A percentile compares a stretch with the other conserved stretches of the same genome.
Conservation (phyloP, 345 rosid genomes). For the Dovyalis caffra region DNA sequence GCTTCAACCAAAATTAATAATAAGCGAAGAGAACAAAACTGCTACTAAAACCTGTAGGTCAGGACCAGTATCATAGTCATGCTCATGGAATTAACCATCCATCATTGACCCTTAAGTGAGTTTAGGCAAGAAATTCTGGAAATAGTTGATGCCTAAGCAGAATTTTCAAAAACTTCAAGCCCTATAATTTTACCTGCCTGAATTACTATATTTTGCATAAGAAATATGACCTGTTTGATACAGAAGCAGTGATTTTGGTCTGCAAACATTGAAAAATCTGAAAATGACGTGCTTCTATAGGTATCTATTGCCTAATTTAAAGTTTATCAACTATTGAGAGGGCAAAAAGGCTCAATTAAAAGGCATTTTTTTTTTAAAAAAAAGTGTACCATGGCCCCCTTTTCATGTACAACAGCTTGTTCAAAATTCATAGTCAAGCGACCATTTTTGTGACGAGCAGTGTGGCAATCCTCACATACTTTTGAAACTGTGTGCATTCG, state of each 20-base stretch:
- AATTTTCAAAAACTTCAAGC: too few relatives aligned
- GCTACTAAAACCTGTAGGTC: neutral
- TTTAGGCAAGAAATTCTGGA: too few relatives aligned
- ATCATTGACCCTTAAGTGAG: neutral
- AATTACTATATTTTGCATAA: neutral
- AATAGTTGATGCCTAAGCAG: too few relatives aligned
- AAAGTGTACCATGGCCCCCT: neutral
- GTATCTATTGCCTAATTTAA: neutral
- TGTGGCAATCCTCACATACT: neutral
- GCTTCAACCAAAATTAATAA: slow-evolving; percentile 14
- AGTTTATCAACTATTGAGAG: neutral
- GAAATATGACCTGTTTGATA: too few relatives aligned
- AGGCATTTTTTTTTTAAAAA: neutral
- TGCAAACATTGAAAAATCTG: neutral
- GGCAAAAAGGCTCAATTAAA: neutral
- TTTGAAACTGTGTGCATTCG: neutral
- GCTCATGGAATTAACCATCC: neutral
- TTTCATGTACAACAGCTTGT: neutral
- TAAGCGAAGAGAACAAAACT: neutral
- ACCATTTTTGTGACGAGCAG: neutral
- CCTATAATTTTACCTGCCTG: too few relatives aligned
- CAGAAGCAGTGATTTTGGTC: too few relatives aligned
- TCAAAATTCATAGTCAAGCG: neutral
- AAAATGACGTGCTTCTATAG: neutral
- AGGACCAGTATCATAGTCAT: neutral